phyloP scores from a whole-genome alignment of 139 green algal species.

The Tetradesmus obliquus region DNA sequence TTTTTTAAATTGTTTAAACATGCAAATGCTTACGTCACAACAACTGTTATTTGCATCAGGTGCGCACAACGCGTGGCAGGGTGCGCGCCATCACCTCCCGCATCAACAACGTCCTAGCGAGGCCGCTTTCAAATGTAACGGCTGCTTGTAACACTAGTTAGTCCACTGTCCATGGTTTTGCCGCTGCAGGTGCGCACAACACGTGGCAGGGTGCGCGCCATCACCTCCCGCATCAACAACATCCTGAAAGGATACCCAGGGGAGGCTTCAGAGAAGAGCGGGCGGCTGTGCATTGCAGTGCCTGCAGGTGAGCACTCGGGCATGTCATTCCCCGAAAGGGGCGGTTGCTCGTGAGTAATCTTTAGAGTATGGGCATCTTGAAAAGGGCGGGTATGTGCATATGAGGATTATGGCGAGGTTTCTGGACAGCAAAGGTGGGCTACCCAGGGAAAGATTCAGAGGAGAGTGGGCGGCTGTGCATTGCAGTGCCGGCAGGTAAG shows the following conservation, averaged over 20 bases:
- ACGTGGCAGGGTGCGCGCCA: constrained; percentile 53
- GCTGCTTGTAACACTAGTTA: not conserved
- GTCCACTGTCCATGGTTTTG: not conserved
- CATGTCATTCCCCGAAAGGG: not conserved
- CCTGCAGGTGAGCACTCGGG: constrained; percentile 49
- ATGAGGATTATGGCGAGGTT: not conserved
- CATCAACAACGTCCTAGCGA: constrained; percentile 48
- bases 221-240: constrained; percentile 62
- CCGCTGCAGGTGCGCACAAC: constrained; percentile 51
- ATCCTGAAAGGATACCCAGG: constrained; percentile 72
- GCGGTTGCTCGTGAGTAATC: not conserved
- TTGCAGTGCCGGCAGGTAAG: constrained; percentile 69
- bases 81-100: constrained; percentile 60
- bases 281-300: constrained; percentile 80
- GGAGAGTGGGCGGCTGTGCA: constrained; percentile 74
- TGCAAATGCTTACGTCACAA: too few relatives aligned
- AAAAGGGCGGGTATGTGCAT: too few relatives aligned
- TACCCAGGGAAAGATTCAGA: constrained; percentile 76
- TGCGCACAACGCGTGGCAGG: constrained; percentile 50
- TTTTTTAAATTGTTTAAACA: too few relatives aligned
- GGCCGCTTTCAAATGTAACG: not conserved
- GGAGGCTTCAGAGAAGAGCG: constrained; percentile 74
- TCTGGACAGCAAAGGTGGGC: not conserved
- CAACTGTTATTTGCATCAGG: not conserved
- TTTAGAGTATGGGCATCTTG: not conserved